Base-by-base conservation (phyloP, 257 asterid genomes). In the Scutellaria barbata region DNA sequence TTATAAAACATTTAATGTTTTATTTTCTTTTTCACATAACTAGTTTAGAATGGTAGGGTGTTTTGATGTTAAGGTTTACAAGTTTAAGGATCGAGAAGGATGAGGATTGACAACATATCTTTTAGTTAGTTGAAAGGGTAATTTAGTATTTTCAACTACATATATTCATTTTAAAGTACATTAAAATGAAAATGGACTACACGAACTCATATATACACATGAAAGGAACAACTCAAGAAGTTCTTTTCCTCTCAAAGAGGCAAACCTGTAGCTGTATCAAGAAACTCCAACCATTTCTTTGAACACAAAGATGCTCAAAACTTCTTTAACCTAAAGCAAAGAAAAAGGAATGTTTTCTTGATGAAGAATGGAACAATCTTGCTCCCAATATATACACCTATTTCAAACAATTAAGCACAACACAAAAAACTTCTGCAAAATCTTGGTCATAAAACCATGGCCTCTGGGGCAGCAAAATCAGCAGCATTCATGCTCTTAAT, bases 391-490 rank as follows among this genome's bases (percentile, higher is more conserved):
- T 14, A 45, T 48, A 63, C 55, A 10, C 30, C 7, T 51, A 6
- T 72, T 41, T 35, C 53, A 39, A 77, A 73, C 67, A 70, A 77
- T 37, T 61, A 76, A 12, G 68, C 30, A 39, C 10, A 63, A 57
- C 8, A 22, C 25, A 22, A 22, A 22, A 22, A 1, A 22, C 2
- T 22, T 22, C 25, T 22, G 25, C 25, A 40, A 80, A 74, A 42
- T 46, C 18, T 66, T 63, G 41, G 22, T 14, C 14, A 14, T 7
- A 77, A 47, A 81, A 25, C 51, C 61, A 95, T 95, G 99, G 97
- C 95, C 62, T 88, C 96, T 53, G 94, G 95, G 10, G 91, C 86
- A 76, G 94, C 88, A 11, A 95, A 87, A 85, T 79, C 96, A 68
- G 90, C 95, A 72, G 90, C 98, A 25, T 69, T 83, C 69, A 62